Evolutionary conservation across 2,329 filamentous ascomycete genomes (phyloP), one percentile per base, ranked within the genome.

Genomic region (Fusarium abutilonis): DNA sequence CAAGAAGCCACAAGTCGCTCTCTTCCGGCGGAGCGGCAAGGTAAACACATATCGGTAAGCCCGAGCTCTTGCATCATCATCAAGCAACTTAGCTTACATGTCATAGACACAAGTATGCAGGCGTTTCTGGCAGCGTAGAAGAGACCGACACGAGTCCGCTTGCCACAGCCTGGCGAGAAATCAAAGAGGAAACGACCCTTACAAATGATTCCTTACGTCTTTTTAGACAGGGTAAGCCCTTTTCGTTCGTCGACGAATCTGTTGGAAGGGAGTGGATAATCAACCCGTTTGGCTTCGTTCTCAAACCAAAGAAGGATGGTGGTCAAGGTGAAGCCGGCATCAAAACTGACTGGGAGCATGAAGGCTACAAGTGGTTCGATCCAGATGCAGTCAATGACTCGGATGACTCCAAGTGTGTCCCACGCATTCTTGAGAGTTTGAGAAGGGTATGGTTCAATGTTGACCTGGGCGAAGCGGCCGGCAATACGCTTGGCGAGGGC

Each of bases 121-220:
- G 87, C 1, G 83, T 89, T 15, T 86, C 86, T 0, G 88, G 88
- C 34, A 82, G 79, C 51, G 83, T 90, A 46, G 83, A 89, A 4
- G 48, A 75, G 6, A 70, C 73, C 0, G 87, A 90, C 64, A 55
- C 75, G 4, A 79, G 73, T 19, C 83, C 87, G 0, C 71, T 86
- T 6, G 75, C 78, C 4, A 83, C 87, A 0, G 87, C 88, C 23
- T 83, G 83, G 79, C 81, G 88, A 13, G 87, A 89, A 72, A 77
- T 90, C 19, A 67, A 72, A 6, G 87, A 90, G 69, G 87, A 90
- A 71, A 89, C 87, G 0, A 78, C 76, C 2, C 78, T 90, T 11
- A 81, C 78, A 0, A 62, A 75, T 0, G 67, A 74, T 0, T 78
- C 79, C 0, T 69, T 88, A 7, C 75, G 77, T 3, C 76, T 87